These are phyloP conservation scores for Elymus sibiricus DNA, from an alignment of 176 grass and related monocot genomes.

Conservation along the genomic window DNA sequence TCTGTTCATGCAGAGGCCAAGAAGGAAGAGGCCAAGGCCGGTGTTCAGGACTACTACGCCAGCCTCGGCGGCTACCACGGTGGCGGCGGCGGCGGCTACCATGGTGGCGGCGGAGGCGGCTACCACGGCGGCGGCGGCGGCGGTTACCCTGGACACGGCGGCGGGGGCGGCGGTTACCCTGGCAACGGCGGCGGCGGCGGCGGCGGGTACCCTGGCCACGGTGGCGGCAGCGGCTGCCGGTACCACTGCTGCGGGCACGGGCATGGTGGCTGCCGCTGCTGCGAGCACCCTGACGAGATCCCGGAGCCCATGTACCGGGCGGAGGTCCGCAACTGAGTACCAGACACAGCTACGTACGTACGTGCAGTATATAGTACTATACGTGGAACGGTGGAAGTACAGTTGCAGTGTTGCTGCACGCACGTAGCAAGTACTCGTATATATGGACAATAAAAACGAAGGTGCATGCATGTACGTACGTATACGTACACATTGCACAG, in stretches of 20 bases:
- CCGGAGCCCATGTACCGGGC: slow-evolving; percentile 56
- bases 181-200: slow-evolving; percentile 21
- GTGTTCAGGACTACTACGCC: not conserved
- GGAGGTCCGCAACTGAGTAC: slow-evolving; percentile 20
- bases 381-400: too few species aligned
- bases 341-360: too few species aligned
- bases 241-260: slow-evolving; percentile 37
- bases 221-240: not conserved
- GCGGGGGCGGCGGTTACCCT: not conserved
- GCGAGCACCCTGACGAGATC: slow-evolving; percentile 36
- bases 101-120: not conserved
- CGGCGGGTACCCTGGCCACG: not conserved
- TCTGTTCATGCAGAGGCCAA: not conserved
- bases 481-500: too few species aligned
- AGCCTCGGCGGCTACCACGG: not conserved
- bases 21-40: not conserved
- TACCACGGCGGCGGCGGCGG: slow-evolving; percentile 21
- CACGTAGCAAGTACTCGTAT: too few species aligned
- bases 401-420: too few species aligned
- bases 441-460: too few species aligned
- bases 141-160: not conserved
- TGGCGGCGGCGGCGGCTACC: not conserved
- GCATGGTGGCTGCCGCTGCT: slow-evolving; percentile 48
- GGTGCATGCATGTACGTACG: too few species aligned
- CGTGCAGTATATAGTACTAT: too few species aligned